Conservation (phyloP, 2,329 filamentous ascomycete genomes). For the Aureobasidium sp. region DNA sequence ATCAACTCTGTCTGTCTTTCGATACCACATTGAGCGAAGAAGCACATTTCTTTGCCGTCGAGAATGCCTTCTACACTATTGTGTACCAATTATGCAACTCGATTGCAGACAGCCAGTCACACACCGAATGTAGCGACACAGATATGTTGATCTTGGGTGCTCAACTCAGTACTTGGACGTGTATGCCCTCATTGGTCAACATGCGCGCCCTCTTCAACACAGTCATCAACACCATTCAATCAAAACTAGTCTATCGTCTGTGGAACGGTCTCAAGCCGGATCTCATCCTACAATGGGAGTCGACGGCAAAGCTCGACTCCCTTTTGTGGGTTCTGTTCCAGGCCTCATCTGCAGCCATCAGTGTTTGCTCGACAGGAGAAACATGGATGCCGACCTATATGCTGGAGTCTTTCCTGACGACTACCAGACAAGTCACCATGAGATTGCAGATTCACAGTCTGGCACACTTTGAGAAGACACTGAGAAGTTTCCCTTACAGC, state of each 20-base stretch:
- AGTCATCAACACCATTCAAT: conserved; percentile 11
- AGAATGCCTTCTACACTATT: neutral
- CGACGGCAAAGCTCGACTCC: neutral
- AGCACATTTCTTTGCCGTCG: conserved; percentile 2
- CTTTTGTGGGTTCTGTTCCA: conserved; percentile 9
- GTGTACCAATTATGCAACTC: conserved; percentile 7
- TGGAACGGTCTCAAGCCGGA: conserved; percentile 13
- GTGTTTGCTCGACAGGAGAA: neutral
- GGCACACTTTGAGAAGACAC: neutral
- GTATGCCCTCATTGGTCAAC: conserved; percentile 5
- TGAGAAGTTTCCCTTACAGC: neutral
- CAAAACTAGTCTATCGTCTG: conserved; percentile 6
- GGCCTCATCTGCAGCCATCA: conserved; percentile 6
- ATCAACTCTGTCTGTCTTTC: neutral
- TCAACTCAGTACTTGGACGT: conserved; percentile 8
- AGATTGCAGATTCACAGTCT: neutral
- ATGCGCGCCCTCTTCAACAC: conserved; percentile 12
- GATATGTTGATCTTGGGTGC: conserved; percentile 10
- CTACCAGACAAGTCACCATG: neutral
- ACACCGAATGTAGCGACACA: neutral
- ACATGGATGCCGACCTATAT: conserved; percentile 9
- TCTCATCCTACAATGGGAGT: conserved; percentile 1
- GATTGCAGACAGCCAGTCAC: neutral
- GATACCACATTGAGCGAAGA: neutral
- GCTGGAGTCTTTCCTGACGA: conserved; percentile 5